Conservation (phyloP, 768 basidiomycete species). For the Lentinus brumalis region DNA sequence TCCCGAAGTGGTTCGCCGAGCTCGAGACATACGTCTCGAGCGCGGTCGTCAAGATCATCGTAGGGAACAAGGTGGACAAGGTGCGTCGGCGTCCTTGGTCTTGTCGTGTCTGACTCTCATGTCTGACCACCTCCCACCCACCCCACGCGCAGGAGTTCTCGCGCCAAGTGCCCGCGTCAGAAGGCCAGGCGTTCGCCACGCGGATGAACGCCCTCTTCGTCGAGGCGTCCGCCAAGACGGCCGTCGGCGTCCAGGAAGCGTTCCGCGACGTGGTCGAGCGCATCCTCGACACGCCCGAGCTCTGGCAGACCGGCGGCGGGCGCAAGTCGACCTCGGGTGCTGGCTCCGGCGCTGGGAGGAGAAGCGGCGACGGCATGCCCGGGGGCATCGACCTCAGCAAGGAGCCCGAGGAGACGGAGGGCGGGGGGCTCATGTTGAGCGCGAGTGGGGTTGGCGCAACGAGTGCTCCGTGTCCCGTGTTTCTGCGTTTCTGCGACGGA, state of each 20-base stretch:
- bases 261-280: constrained; percentile 76
- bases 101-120: background rate
- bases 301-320: constrained; percentile 57
- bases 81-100: constrained; percentile 34
- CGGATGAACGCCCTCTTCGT: constrained; percentile 86
- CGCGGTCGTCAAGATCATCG: constrained; percentile 90
- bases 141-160: constrained; percentile 71
- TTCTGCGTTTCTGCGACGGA: too few species aligned
- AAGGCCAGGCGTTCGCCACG: constrained; percentile 78
- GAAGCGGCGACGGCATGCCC: constrained; percentile 37
- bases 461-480: too few species aligned
- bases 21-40: constrained; percentile 89
- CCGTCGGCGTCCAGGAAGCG: constrained; percentile 76
- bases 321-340: constrained; percentile 10
- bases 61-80: constrained; percentile 95
- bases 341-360: background rate
- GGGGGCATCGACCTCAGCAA: constrained; percentile 42
- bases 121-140: background rate
- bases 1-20: constrained; percentile 92
- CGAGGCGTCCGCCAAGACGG: constrained; percentile 93
- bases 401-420: constrained; percentile 21
- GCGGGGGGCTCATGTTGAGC: constrained; percentile 35
- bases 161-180: constrained; percentile 77
- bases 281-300: constrained; percentile 81
- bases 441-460: too few species aligned